These are phyloP conservation scores for Mycosphaerella sp. DNA, from an alignment of 2,329 filamentous ascomycete species.

Conservation along the genomic window DNA sequence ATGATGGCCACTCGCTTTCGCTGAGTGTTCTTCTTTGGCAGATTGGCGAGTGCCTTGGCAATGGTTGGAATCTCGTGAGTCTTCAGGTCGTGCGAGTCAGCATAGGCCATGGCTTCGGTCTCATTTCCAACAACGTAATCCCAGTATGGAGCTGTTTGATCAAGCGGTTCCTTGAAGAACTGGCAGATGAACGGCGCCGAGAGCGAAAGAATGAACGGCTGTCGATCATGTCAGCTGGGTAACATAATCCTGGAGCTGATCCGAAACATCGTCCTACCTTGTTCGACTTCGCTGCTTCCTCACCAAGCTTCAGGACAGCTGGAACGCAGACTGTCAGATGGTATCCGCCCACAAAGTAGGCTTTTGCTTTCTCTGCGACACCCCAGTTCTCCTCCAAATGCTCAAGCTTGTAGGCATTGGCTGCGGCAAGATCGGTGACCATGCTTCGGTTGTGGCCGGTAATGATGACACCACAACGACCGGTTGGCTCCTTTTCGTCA, in stretches of 20 bases:
- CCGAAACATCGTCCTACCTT: slow-evolving; percentile 51
- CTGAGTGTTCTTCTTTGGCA: slow-evolving; percentile 86
- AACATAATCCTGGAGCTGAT: slow-evolving; percentile 8
- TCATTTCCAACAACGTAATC: slow-evolving; percentile 97
- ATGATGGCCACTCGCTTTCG: slow-evolving; percentile 81
- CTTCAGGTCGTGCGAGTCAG: slow-evolving; percentile 68
- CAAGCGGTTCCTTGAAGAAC: slow-evolving; percentile 96
- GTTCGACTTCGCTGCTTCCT: slow-evolving; percentile 82
- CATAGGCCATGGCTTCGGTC: slow-evolving; percentile 84
- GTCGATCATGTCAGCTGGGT: slow-evolving; percentile 14
- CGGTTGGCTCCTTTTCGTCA: slow-evolving; percentile 76
- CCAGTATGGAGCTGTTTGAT: slow-evolving; percentile 81
- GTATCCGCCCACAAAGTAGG: slow-evolving; percentile 93
- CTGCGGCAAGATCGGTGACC: slow-evolving; percentile 90
- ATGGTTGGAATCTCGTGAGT: slow-evolving; percentile 77
- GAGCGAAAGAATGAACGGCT: slow-evolving; percentile 78
- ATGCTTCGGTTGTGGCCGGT: slow-evolving; percentile 93
- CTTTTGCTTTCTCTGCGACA: slow-evolving; percentile 78
- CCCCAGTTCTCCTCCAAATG: slow-evolving; percentile 95
- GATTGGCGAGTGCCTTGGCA: slow-evolving; percentile 73
- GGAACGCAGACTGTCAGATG: slow-evolving; percentile 94
- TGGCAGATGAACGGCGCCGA: slow-evolving; percentile 93
- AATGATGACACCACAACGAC: slow-evolving; percentile 93
- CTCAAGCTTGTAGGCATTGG: slow-evolving; percentile 93
- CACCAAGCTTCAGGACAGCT: slow-evolving; percentile 81